Percentiles rank a stretch among this genome's conserved stretches.
Conservation (phyloP, 768 basidiomycete species). For the Boletus fagicola region DNA sequence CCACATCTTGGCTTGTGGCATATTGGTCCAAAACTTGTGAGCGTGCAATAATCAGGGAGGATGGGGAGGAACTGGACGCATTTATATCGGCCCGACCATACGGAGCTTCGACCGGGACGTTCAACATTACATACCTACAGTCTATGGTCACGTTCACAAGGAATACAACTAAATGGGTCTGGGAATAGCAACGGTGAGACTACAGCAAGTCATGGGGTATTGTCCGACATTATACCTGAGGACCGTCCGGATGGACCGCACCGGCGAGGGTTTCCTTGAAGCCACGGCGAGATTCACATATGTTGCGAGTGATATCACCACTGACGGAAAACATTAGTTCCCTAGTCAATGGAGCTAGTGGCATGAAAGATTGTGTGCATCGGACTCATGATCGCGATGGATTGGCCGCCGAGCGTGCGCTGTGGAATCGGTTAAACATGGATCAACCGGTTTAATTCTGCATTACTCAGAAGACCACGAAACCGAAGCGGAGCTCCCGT, state of each 20-base stretch:
- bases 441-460: conserved; percentile 60
- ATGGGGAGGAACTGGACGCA: background rate
- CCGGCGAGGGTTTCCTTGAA: background rate
- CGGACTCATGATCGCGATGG: conserved; percentile 59
- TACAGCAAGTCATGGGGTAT: conserved; percentile 16
- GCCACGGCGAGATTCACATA: background rate
- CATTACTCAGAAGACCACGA: conserved; percentile 63
- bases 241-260: conserved; percentile 6
- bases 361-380: conserved; percentile 62
- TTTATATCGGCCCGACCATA: conserved; percentile 2
- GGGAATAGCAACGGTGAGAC: conserved; percentile 13
- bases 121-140: background rate
- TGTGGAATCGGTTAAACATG: conserved; percentile 64
- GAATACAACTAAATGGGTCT: conserved; percentile 1
- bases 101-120: conserved; percentile 6
- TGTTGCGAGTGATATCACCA: background rate
- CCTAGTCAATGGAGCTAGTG: conserved; percentile 40
- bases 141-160: conserved; percentile 12
- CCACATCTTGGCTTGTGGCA: conserved; percentile 55
- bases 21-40: background rate
- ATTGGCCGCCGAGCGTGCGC: conserved; percentile 58
- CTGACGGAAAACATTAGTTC: background rate
- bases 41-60: background rate
- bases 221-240: conserved; percentile 4
- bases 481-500: conserved; percentile 47